These are phyloP conservation scores for Boletus sp. DNA, from an alignment of 768 basidiomycete genomes.

Conservation along the genomic window DNA sequence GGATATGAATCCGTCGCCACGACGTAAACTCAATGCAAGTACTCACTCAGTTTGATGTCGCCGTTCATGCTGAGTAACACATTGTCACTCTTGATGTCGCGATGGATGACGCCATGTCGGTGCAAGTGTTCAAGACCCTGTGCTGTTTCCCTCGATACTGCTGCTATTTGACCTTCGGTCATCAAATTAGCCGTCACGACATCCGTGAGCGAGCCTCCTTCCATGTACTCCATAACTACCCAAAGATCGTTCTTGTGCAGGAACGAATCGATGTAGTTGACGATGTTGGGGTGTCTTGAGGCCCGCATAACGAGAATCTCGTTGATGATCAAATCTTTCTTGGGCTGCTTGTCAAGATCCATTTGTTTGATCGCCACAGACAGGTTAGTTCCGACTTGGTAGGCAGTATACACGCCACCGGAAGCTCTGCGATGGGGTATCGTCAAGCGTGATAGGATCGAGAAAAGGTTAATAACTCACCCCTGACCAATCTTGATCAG, in stretches of 20 bases:
- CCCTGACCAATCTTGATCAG: constrained; percentile 98
- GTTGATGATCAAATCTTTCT: constrained; percentile 99
- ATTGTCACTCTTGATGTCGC: constrained; percentile 99
- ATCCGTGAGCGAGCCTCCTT: constrained; percentile 91
- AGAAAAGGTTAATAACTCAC: constrained; percentile 42
- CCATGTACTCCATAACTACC: constrained; percentile 99
- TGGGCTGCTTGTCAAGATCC: constrained; percentile 99
- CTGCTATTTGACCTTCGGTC: constrained; percentile 98
- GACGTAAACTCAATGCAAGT: neutral
- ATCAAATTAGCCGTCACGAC: constrained; percentile 88
- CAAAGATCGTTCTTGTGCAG: constrained; percentile 96
- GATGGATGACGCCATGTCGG: constrained; percentile 94
- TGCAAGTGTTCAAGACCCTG: constrained; percentile 95
- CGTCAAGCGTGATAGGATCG: neutral
- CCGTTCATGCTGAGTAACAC: constrained; percentile 89
- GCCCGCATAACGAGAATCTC: constrained; percentile 99
- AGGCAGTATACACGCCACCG: constrained; percentile 97
- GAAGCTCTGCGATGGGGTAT: constrained; percentile 61
- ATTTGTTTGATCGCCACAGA: constrained; percentile 99
- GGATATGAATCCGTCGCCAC: neutral
- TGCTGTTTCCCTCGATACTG: constrained; percentile 87
- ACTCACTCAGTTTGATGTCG: constrained; percentile 97
- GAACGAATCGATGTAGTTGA: constrained; percentile 99
- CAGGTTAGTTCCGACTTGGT: constrained; percentile 92
- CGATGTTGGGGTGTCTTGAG: constrained; percentile 96